Base-by-base conservation (phyloP, 768 basidiomycete genomes). In the Ramaria sp. region DNA sequence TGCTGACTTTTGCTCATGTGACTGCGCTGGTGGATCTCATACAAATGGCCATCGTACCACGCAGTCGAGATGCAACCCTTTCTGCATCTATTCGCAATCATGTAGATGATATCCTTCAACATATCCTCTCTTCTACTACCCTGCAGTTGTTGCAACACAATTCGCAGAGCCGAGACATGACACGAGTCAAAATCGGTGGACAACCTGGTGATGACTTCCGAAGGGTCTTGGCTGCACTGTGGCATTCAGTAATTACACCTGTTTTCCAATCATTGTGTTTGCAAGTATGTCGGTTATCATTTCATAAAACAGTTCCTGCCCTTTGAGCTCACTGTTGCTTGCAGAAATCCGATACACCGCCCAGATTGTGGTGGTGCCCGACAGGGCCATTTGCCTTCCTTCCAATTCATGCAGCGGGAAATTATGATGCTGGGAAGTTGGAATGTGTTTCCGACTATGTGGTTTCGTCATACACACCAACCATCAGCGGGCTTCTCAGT, bases 321-420 rank as follows among this genome's bases (percentile, higher is more conserved):
- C 27, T 5, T 27, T 5, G 5, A 27, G 27, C 27, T 27, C 27
- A 27, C 27, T 27, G 27, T 5, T 27, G 27, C 5, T 5, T 27
- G 27, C 5, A 27, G 27, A 41, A 42, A 13, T 20, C 57, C 7
- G 57, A 6, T 17, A 57, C 42, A 17, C 42, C 54, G 3, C 17
- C 11, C 17, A 15, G 6, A 3, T 15, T 63, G 2, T 59, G 60
- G 62, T 70, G 71, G 71, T 72, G 70, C 34, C 66, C 68, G 1
- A 68, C 71, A 10, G 68, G 70, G 3, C 59, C 45, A 12, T 69
- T 75, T 59, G 31, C 70, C 2, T 68, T 69, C 27, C 59, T 75
- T 49, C 74, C 74, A 2, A 63, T 76, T 9, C 75, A 75, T 22
- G 73, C 72, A 1, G 74, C 75, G 34, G 67, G 69, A 3, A 63